Base-by-base conservation (phyloP, 2,329 filamentous ascomycete genomes). In the Talaromyces verruculosus region DNA sequence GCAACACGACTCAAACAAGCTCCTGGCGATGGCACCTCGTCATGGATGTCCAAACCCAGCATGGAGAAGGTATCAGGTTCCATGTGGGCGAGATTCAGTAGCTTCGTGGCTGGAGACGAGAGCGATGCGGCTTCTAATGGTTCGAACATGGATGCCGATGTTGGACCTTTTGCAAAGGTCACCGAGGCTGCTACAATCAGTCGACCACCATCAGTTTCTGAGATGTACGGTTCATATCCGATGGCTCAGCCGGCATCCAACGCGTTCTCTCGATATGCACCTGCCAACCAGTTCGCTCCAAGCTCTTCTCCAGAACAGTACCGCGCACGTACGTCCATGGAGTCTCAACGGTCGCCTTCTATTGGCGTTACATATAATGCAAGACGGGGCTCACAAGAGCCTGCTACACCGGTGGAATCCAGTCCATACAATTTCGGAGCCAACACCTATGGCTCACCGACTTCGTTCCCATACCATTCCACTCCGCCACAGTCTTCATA, bases 61-160 rank as follows among this genome's bases (percentile, higher is more conserved):
- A 96, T 98, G 86, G 93, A 96, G 77, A 97, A 96, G 78, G 92
- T 98, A 0, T 95, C 93, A 1, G 93, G 91, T 68, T 92, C 91
- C 39, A 88, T 98, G 75, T 93, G 92, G 86, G 93, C 89, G 69
- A 92, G 91, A 67, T 97, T 99, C 80, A 98, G 93, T 79, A 97
- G 93, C 73, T 99, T 99, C 74, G 93, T 99, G 67, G 89, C 91
- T 61, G 96, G 95, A 15, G 94, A 97, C 67, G 94, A 98, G 64
- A 87, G 87, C 62, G 90, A 92, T 61, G 83, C 84, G 39, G 83
- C 83, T 10, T 87, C 85, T 0, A 84, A 84, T 63, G 86, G 83
- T 8, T 82, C 86, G 13, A 82, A 82, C 5, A 84, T 84, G 63
- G 85, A 85, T 60, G 79, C 76, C 22, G 90, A 91, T 67, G 78